Conservation (phyloP, 768 basidiomycete species). For the Agaricus subrufescens region DNA sequence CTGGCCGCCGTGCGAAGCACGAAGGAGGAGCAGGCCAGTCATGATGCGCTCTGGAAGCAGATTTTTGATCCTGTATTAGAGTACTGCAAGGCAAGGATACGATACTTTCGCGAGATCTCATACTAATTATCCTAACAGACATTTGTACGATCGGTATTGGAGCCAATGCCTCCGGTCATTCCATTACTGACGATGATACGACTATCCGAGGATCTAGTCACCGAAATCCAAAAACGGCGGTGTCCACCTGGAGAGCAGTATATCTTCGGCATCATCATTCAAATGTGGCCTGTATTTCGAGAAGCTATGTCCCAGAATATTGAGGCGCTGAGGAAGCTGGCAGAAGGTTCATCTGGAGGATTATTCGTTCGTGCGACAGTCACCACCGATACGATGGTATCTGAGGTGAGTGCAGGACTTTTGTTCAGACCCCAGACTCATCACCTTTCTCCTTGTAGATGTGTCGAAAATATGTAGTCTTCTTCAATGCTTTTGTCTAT, state of each 20-base stretch:
- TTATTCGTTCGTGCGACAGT: slow-evolving; percentile 57
- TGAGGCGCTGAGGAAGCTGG: slow-evolving; percentile 77
- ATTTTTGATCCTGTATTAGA: slow-evolving; percentile 89
- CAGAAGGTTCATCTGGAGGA: slow-evolving; percentile 61
- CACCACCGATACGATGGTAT: slow-evolving; percentile 67
- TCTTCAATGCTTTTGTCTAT: slow-evolving; percentile 82
- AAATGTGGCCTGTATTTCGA: slow-evolving; percentile 93
- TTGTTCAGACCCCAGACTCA: background rate
- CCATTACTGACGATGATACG: slow-evolving; percentile 90
- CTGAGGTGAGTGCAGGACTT: slow-evolving; percentile 40
- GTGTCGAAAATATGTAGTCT: slow-evolving; percentile 67
- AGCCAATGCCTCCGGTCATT: slow-evolving; percentile 69
- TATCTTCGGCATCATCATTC: slow-evolving; percentile 73
- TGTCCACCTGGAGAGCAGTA: slow-evolving; percentile 80
- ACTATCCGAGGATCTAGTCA: slow-evolving; percentile 75
- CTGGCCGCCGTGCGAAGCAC: slow-evolving; percentile 31
- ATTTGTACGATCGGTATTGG: slow-evolving; percentile 64
- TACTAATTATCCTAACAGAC: slow-evolving; percentile 33
- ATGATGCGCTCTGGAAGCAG: slow-evolving; percentile 82
- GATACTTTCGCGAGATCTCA: background rate
- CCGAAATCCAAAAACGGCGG: slow-evolving; percentile 70
- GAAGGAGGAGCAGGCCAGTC: slow-evolving; percentile 56
- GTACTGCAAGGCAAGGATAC: slow-evolving; percentile 60
- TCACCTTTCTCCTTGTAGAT: slow-evolving; percentile 35
- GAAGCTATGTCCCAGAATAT: slow-evolving; percentile 82